phyloP scores from a whole-genome alignment of 169 alveolate species.

The Haemoproteus tartakovskyi region DNA sequence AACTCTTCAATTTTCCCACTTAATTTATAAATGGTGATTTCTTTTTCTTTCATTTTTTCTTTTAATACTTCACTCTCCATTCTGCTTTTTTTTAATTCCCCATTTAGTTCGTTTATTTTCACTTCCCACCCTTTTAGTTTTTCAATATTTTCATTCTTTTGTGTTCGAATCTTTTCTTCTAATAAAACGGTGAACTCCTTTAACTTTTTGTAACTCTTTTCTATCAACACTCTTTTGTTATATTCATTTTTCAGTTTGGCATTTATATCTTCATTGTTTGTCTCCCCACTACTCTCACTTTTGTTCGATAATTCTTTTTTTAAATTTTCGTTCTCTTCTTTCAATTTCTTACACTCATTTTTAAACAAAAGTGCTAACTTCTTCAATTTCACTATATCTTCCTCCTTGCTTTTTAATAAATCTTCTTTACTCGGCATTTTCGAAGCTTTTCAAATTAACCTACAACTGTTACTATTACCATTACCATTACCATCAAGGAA shows the following conservation, averaged over 20 bases:
- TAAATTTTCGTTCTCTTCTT: slow-evolving; percentile 38
- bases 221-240: slow-evolving; percentile 8
- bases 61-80: slow-evolving; percentile 15
- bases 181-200: slow-evolving; percentile 33
- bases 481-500: no score
- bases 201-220: slow-evolving; percentile 42
- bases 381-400: slow-evolving; percentile 34
- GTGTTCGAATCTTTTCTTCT: slow-evolving; percentile 25
- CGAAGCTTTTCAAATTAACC: no score
- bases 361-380: slow-evolving; percentile 35
- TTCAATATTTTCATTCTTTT: slow-evolving; percentile 11
- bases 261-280: not conserved
- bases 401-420: slow-evolving; percentile 8
- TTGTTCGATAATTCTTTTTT: not conserved
- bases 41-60: slow-evolving; percentile 16
- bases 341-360: slow-evolving; percentile 57
- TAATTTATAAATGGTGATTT: slow-evolving; percentile 3
- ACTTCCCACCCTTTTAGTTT: slow-evolving; percentile 13
- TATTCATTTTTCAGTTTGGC: slow-evolving; percentile 4
- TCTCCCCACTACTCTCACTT: not conserved
- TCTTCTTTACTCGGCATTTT: no score
- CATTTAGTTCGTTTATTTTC: slow-evolving; percentile 7
- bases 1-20: slow-evolving; percentile 26
- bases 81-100: not conserved
- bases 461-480: no score